phyloP scores from a whole-genome alignment of 2,329 filamentous ascomycete genomes.

The Fusarium penzigii region DNA sequence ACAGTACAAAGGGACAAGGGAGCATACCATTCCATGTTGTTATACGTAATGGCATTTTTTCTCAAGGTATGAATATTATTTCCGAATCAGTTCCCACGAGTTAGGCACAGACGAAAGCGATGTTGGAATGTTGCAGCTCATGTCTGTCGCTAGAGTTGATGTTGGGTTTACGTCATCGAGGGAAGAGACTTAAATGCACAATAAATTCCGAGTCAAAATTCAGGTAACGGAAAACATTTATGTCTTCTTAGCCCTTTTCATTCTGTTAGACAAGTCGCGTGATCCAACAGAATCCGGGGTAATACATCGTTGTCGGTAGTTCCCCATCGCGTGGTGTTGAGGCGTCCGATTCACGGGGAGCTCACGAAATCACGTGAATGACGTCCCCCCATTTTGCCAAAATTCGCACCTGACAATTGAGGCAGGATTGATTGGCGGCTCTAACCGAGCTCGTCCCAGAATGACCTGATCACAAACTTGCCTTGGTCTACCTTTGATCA shows the following conservation, averaged over 20 bases:
- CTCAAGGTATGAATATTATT: neutral
- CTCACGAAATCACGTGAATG: constrained; percentile 33
- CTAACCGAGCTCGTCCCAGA: constrained; percentile 36
- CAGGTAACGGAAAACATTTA: neutral
- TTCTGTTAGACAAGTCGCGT: neutral
- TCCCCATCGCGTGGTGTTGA: constrained; percentile 19
- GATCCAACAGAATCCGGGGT: constrained; percentile 8
- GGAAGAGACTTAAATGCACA: neutral
- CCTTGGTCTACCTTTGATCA: constrained; percentile 18
- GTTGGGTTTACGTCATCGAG: neutral
- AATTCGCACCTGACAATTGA: constrained; percentile 32
- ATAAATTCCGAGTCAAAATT: neutral
- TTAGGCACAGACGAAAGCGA: neutral
- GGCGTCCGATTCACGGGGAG: constrained; percentile 15
- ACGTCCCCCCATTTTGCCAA: neutral
- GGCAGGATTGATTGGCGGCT: constrained; percentile 33
- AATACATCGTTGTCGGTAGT: constrained; percentile 12
- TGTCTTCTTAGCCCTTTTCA: neutral
- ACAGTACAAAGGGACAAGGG: neutral
- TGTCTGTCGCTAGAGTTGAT: neutral
- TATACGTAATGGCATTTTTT: constrained; percentile 71
- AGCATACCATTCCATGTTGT: constrained; percentile 81
- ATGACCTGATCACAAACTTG: constrained; percentile 38
- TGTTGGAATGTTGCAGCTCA: neutral
- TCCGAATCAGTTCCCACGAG: neutral